phyloP scores from a whole-genome alignment of 2,329 filamentous ascomycete species.

The Aspergillus jensenii region DNA sequence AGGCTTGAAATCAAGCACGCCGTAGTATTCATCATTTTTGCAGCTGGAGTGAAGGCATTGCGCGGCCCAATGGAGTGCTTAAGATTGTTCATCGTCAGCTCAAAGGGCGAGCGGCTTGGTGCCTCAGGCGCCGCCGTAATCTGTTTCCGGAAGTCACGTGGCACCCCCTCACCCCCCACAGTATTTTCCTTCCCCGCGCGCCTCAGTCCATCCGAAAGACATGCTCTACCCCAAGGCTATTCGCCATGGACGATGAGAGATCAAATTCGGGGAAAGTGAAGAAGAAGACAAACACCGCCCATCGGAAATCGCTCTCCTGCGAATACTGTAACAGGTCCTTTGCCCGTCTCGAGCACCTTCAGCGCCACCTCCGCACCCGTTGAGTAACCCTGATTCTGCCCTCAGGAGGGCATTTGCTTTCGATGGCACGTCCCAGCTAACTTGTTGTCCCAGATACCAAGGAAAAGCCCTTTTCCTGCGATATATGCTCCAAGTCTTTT shows the following conservation, averaged over 20 bases:
- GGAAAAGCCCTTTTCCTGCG: slow-evolving; percentile 51
- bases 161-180: slow-evolving; percentile 35
- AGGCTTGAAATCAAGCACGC: neutral
- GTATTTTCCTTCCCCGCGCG: slow-evolving; percentile 39
- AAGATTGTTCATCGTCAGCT: neutral
- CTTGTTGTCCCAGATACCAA: slow-evolving; percentile 44
- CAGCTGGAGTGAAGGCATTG: neutral
- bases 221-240: slow-evolving; percentile 25
- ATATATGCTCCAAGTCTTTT: slow-evolving; percentile 51
- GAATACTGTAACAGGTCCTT: slow-evolving; percentile 51
- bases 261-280: slow-evolving; percentile 35
- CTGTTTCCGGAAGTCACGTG: slow-evolving; percentile 15
- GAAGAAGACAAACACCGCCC: slow-evolving; percentile 41
- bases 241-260: slow-evolving; percentile 42
- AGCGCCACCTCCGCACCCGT: slow-evolving; percentile 53
- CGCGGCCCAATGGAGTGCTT: neutral
- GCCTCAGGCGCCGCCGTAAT: neutral
- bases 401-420: slow-evolving; percentile 8
- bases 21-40: neutral
- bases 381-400: slow-evolving; percentile 37
- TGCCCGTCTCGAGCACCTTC: slow-evolving; percentile 50
- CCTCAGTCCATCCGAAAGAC: slow-evolving; percentile 25
- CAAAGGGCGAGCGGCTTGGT: neutral
- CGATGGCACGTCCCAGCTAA: slow-evolving; percentile 20
- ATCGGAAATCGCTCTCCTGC: slow-evolving; percentile 49